Conservation (phyloP, 2,329 filamentous ascomycete genomes). For the Aphanocladium album region DNA sequence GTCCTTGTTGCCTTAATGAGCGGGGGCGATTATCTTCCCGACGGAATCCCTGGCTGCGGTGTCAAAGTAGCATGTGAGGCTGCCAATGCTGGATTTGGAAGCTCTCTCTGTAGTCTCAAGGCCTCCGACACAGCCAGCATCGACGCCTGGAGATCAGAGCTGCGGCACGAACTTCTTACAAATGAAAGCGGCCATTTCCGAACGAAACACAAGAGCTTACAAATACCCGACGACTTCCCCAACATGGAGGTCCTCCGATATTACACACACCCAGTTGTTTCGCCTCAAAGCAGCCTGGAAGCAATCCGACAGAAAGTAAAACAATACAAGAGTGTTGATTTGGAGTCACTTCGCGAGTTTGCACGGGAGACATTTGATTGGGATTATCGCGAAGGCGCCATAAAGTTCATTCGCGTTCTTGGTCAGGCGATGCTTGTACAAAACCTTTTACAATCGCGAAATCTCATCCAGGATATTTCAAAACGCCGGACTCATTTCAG, state of each 20-base stretch:
- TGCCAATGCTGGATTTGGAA: slow-evolving; percentile 80
- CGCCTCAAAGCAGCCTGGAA: slow-evolving; percentile 47
- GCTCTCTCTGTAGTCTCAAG: slow-evolving; percentile 62
- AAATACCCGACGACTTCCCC: slow-evolving; percentile 77
- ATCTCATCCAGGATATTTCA: slow-evolving; percentile 49
- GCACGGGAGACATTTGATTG: slow-evolving; percentile 79
- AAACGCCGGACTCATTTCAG: slow-evolving; percentile 64
- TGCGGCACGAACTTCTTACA: slow-evolving; percentile 71
- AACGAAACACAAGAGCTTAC: slow-evolving; percentile 66
- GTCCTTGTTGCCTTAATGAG: slow-evolving; percentile 91
- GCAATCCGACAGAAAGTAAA: slow-evolving; percentile 18
- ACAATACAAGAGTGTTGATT: slow-evolving; percentile 22
- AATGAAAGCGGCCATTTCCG: slow-evolving; percentile 82
- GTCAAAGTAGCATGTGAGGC: slow-evolving; percentile 87
- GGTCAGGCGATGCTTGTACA: slow-evolving; percentile 69
- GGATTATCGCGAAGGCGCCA: slow-evolving; percentile 70
- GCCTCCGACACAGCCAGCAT: slow-evolving; percentile 55
- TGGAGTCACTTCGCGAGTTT: slow-evolving; percentile 63
- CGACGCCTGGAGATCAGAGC: slow-evolving; percentile 62
- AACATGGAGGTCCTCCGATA: slow-evolving; percentile 73
- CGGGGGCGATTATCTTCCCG: slow-evolving; percentile 88
- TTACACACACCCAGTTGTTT: slow-evolving; percentile 85
- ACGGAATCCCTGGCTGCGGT: slow-evolving; percentile 82
- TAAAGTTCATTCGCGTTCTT: slow-evolving; percentile 77
- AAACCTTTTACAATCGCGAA: slow-evolving; percentile 35